phyloP scores from a whole-genome alignment of 257 asterid genomes.

The Mitragyna speciosa region DNA sequence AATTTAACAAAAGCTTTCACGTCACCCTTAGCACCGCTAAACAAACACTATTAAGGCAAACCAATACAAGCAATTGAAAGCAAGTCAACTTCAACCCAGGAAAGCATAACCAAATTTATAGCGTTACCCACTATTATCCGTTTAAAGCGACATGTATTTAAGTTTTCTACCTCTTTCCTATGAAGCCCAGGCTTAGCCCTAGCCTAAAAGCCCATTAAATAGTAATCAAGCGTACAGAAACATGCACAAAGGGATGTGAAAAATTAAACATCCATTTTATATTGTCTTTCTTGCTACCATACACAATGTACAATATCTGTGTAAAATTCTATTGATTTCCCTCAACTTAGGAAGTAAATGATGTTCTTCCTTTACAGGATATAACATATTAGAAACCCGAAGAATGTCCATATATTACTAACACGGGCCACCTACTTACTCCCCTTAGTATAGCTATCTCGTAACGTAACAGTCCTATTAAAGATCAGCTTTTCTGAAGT shows the following conservation, averaged over 20 bases:
- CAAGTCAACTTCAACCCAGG: too few species aligned
- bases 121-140: too few species aligned
- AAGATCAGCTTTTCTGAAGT: constrained; percentile 62
- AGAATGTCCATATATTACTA: background rate
- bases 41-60: too few species aligned
- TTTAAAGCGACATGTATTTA: too few species aligned
- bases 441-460: constrained; percentile 61
- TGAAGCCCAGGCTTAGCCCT: too few species aligned
- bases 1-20: too few species aligned
- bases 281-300: background rate
- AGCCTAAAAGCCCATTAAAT: too few species aligned
- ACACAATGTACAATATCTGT: constrained; percentile 7
- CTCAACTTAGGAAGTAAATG: background rate
- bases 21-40: too few species aligned
- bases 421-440: constrained; percentile 42
- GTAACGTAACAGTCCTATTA: constrained; percentile 71
- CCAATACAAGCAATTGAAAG: too few species aligned
- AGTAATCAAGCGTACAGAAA: background rate
- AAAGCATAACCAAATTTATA: too few species aligned
- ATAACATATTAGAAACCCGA: background rate
- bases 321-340: background rate
- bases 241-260: background rate
- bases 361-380: background rate
- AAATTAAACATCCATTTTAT: background rate
- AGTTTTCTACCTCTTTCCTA: too few species aligned